These are phyloP conservation scores for Suillus lakei DNA, from an alignment of 768 basidiomycete genomes.

Conservation along the genomic window DNA sequence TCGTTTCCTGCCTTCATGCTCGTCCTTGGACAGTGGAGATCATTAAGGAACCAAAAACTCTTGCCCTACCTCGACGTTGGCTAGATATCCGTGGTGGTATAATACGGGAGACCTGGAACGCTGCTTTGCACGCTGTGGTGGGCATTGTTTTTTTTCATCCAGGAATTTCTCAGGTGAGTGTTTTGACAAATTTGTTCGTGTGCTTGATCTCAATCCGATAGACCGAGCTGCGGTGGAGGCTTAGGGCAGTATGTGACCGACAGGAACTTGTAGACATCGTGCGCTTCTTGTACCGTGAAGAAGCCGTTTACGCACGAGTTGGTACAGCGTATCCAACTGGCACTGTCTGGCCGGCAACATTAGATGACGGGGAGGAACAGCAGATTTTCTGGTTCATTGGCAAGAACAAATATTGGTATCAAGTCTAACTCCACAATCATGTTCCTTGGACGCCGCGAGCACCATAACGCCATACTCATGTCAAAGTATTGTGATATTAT, in stretches of 20 bases:
- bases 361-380: conserved; percentile 58
- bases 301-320: conserved; percentile 46
- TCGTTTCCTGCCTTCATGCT: conserved; percentile 60
- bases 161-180: conserved; percentile 71
- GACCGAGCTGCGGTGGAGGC: conserved; percentile 74
- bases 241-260: conserved; percentile 74
- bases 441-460: not conserved
- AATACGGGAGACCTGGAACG: conserved; percentile 69
- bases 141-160: conserved; percentile 71
- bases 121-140: conserved; percentile 71
- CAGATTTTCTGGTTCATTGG: conserved; percentile 62
- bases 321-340: conserved; percentile 16
- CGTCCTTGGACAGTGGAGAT: conserved; percentile 57
- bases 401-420: conserved; percentile 67
- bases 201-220: conserved; percentile 31
- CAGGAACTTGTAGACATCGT: conserved; percentile 74
- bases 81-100: conserved; percentile 69
- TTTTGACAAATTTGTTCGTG: conserved; percentile 10
- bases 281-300: conserved; percentile 54
- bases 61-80: conserved; percentile 76
- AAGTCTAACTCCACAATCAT: conserved; percentile 42
- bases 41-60: conserved; percentile 47
- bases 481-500: not conserved
- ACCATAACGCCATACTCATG: not conserved
- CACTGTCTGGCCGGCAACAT: conserved; percentile 37